Percentiles rank a stretch among this genome's conserved stretches.
Evolutionary conservation across 768 basidiomycete species (phyloP).

Genomic region (Termitomyces sp.): DNA sequence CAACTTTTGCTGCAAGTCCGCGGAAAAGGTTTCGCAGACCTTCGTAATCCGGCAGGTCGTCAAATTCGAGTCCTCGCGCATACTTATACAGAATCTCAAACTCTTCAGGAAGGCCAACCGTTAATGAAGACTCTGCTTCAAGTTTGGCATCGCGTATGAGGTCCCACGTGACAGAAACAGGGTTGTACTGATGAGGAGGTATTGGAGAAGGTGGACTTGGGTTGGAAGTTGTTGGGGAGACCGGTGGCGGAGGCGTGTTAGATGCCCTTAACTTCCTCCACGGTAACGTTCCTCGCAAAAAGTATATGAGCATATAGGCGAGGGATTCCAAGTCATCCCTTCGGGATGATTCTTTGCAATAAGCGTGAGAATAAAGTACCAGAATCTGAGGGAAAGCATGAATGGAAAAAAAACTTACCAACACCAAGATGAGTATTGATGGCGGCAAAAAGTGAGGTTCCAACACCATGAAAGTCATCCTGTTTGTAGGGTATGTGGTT

Average conservation of each 20-base stretch:
- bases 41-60: slow-evolving; percentile 85
- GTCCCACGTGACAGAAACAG: slow-evolving; percentile 69
- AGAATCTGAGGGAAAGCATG: background rate
- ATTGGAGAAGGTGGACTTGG: slow-evolving; percentile 8
- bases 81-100: slow-evolving; percentile 80
- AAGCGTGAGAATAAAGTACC: slow-evolving; percentile 5
- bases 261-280: slow-evolving; percentile 71
- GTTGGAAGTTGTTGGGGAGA: slow-evolving; percentile 15
- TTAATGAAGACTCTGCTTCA: slow-evolving; percentile 58
- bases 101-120: slow-evolving; percentile 72
- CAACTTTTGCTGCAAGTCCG: slow-evolving; percentile 47
- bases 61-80: slow-evolving; percentile 77
- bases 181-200: slow-evolving; percentile 32
- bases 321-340: slow-evolving; percentile 78
- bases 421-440: slow-evolving; percentile 73
- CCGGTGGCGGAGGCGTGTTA: slow-evolving; percentile 22
- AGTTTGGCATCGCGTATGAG: slow-evolving; percentile 71
- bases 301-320: slow-evolving; percentile 81
- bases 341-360: slow-evolving; percentile 56
- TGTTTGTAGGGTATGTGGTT: slow-evolving; percentile 69
- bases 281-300: slow-evolving; percentile 70
- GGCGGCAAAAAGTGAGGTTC: slow-evolving; percentile 70
- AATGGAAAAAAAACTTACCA: slow-evolving; percentile 35
- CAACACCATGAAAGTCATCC: slow-evolving; percentile 73
- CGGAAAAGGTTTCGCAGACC: slow-evolving; percentile 73